Conservation (phyloP, 306 rosid species). For the Delonix regia region DNA sequence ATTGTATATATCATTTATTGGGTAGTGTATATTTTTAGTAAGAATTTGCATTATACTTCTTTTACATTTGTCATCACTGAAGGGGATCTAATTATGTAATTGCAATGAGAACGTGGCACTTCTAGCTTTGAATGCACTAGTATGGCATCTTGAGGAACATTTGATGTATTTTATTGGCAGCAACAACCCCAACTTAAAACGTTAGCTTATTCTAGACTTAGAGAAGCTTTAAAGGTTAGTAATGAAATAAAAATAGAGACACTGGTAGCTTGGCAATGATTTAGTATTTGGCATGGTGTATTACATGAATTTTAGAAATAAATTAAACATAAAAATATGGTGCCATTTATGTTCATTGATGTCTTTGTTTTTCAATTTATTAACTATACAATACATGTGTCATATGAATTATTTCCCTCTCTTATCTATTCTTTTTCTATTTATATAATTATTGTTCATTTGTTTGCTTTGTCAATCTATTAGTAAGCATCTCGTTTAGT, state of each 20-base stretch:
- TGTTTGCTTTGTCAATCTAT: too few species aligned
- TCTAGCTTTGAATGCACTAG: constrained; percentile 86
- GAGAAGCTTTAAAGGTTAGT: constrained; percentile 98
- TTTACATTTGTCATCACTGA: not conserved
- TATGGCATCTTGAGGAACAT: constrained; percentile 99
- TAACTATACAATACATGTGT: not conserved
- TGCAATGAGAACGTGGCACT: constrained; percentile 87
- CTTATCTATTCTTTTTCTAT: not conserved
- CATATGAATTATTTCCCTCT: not conserved
- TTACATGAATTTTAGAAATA: not conserved
- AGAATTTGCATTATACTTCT: not conserved
- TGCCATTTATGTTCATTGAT: not conserved
- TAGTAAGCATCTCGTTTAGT: too few species aligned
- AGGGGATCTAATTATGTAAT: constrained; percentile 16
- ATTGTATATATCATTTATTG: too few species aligned
- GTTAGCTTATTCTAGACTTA: constrained; percentile 77
- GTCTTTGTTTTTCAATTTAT: not conserved
- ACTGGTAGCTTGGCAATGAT: not conserved
- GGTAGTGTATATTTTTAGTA: too few species aligned
- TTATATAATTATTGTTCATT: too few species aligned
- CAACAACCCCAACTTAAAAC: constrained; percentile 83
- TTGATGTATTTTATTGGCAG: constrained; percentile 93
- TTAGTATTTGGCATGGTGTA: not conserved
- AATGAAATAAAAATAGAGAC: constrained; percentile 26
- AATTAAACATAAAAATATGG: not conserved